These are phyloP conservation scores for Kodamaea sp. DNA, from an alignment of 1,139 yeast genomes.

Conservation along the genomic window DNA sequence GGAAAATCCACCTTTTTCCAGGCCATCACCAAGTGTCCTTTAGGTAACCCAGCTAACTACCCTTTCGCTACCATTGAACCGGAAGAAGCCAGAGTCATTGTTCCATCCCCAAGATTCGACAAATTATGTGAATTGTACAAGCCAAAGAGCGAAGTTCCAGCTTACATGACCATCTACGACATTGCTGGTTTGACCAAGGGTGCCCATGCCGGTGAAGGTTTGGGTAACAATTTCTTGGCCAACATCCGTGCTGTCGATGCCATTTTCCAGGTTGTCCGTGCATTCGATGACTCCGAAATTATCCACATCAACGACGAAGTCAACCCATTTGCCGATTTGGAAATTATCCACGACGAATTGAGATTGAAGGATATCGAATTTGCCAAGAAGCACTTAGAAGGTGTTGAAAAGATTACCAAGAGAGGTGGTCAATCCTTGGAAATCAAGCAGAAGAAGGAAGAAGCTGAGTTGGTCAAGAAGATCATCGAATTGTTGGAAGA, in stretches of 20 bases:
- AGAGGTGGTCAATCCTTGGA: constrained; percentile 97
- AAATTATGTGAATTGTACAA: constrained; percentile 69
- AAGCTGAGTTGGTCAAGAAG: constrained; percentile 75
- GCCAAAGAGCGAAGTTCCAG: constrained; percentile 89
- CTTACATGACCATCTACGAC: constrained; percentile 90
- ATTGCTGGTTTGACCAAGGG: constrained; percentile 98
- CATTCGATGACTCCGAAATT: constrained; percentile 97
- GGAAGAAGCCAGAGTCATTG: constrained; percentile 96
- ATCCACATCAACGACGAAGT: constrained; percentile 98
- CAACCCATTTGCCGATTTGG: constrained; percentile 92
- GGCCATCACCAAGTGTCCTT: constrained; percentile 84
- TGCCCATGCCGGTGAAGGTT: constrained; percentile 96
- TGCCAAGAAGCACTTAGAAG: constrained; percentile 86
- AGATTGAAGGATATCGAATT: constrained; percentile 97
- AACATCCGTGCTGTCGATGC: constrained; percentile 98
- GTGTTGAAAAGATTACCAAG: constrained; percentile 79
- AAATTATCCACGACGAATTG: constrained; percentile 87
- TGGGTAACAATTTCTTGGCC: constrained; percentile 96
- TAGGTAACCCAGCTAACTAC: constrained; percentile 98
- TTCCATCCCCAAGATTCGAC: constrained; percentile 91
- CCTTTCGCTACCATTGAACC: constrained; percentile 99
- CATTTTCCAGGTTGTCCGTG: constrained; percentile 95
- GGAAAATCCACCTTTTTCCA: constrained; percentile 94
- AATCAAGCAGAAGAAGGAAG: constrained; percentile 93
- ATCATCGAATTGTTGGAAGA: constrained; percentile 74